Evolutionary conservation across 2,329 filamentous ascomycete genomes (phyloP).

Genomic region (Westerdykella aurantiaca): DNA sequence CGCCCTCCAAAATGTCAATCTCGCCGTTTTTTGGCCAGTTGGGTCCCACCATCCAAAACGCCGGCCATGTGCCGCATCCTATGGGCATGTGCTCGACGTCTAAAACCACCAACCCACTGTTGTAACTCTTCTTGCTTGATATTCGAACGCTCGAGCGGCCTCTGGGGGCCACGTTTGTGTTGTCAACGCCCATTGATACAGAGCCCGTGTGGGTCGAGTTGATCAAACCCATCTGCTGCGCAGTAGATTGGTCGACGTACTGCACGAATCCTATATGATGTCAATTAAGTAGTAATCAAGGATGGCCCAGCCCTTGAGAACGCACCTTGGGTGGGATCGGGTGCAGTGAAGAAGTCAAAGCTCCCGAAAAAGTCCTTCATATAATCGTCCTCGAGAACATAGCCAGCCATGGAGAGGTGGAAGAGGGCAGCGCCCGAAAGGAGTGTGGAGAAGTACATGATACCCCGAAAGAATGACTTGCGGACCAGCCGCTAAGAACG

Average conservation of each 20-base stretch:
- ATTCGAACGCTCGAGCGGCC: slow-evolving; percentile 45
- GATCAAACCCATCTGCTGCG: slow-evolving; percentile 39
- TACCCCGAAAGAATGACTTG: slow-evolving; percentile 14
- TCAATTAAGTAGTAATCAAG: slow-evolving; percentile 5
- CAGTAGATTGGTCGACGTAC: slow-evolving; percentile 37
- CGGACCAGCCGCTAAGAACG: neutral
- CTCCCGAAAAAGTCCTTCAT: slow-evolving; percentile 41
- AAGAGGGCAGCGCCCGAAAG: slow-evolving; percentile 31
- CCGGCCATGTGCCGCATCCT: slow-evolving; percentile 50
- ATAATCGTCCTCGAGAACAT: slow-evolving; percentile 38
- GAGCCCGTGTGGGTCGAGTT: slow-evolving; percentile 26
- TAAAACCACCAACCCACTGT: slow-evolving; percentile 43
- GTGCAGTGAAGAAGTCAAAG: slow-evolving; percentile 41
- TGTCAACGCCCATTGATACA: slow-evolving; percentile 46
- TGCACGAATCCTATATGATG: slow-evolving; percentile 31
- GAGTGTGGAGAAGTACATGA: slow-evolving; percentile 34
- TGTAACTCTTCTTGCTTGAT: slow-evolving; percentile 43
- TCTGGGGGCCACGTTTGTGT: slow-evolving; percentile 30
- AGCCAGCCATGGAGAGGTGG: slow-evolving; percentile 36
- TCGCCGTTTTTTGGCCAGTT: slow-evolving; percentile 39
- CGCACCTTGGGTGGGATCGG: slow-evolving; percentile 43
- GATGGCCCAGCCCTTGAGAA: neutral
- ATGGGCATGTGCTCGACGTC: slow-evolving; percentile 50
- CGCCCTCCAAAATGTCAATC: slow-evolving; percentile 47
- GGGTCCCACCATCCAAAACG: slow-evolving; percentile 36